Evolutionary conservation across 768 basidiomycete genomes (phyloP).

Genomic region (Rhodotorula kratochvilovae): DNA sequence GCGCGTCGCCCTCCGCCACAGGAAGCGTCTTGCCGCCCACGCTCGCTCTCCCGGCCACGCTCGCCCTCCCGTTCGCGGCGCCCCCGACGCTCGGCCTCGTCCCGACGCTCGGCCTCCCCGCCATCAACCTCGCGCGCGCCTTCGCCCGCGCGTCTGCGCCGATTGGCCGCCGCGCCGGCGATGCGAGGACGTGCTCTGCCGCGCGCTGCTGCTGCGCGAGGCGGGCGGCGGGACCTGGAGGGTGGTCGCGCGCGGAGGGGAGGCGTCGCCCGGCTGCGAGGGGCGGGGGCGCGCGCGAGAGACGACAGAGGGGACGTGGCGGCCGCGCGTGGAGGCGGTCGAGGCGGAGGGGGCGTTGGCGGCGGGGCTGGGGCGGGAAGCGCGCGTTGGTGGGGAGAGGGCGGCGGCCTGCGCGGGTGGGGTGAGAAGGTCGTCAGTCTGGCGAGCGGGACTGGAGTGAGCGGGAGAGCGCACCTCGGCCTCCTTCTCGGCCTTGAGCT

Average conservation of each 20-base stretch:
- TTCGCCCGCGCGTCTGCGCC: neutral
- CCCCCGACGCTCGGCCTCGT: neutral
- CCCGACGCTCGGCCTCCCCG: neutral
- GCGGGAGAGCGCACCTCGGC: constrained; percentile 15
- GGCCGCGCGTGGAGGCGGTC: neutral
- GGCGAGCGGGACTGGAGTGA: neutral
- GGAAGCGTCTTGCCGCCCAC: neutral
- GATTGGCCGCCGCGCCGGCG: neutral
- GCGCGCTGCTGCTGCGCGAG: neutral
- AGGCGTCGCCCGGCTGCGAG: neutral
- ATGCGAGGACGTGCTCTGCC: neutral
- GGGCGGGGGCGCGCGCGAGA: neutral
- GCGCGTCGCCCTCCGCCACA: neutral
- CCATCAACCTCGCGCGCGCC: neutral
- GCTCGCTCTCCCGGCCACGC: neutral
- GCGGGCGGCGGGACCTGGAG: neutral
- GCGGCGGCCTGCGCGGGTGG: too few species aligned
- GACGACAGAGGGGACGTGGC: constrained; percentile 25
- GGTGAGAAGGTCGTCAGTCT: rapidly evolving
- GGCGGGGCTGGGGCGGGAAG: neutral
- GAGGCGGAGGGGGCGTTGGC: neutral
- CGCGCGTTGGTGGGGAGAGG: neutral
- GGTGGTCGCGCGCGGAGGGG: neutral
- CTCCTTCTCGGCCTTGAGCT: constrained; percentile 33
- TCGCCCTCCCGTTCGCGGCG: neutral